Evolutionary conservation across 2,329 filamentous ascomycete species (phyloP), one percentile per base, ranked within the genome.

Genomic region (Samsoniella hepiali): DNA sequence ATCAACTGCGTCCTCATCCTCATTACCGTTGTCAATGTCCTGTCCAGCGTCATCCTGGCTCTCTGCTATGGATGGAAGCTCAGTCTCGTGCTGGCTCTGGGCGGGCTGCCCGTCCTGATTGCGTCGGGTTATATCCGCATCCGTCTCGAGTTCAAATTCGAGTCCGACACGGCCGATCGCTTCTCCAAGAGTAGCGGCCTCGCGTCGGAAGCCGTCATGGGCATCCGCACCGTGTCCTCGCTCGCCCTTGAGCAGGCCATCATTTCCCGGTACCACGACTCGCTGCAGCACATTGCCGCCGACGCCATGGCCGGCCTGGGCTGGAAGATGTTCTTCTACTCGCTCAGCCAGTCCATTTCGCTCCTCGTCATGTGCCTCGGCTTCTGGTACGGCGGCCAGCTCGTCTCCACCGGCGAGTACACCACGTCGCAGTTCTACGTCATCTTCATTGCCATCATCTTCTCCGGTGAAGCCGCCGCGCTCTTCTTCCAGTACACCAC

Each of bases 401-500:
- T 79, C 4, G 70, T 80, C 7, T 76, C 76, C 1, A 73, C 69
- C 1, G 76, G 78, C n/a, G 82, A 84, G 66, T 83, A 84, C 67
- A 73, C 73, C 1, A 70, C 76, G 0, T 69, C 74, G 3, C 75
- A 81, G 53, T 84, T 83, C 69, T 83, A 83, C 67, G 74, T 79
- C 42, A 77, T 82, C 38, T 84, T 84, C 68, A 78, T 82, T 63
- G 79, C 81, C 27, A 73, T 82, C 17, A 72, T 84, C 29, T 83
- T 78, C 65, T 77, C 77, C 0, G 77, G 75, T 4, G 74, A 81
- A 73, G 73, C 77, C 5, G 74, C 78, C 3, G 75, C 76, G 3
- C 65, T 69, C 47, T 66, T 81, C n/a, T 81, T 81, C 67, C 74
- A 81, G 53, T 80, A 82, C 66, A 77, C 77, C 2, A 82, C 81